Evolutionary conservation across 2,329 filamentous ascomycete genomes (phyloP), one percentile per base, ranked within the genome.

Genomic region (Talaromyces marneffei): DNA sequence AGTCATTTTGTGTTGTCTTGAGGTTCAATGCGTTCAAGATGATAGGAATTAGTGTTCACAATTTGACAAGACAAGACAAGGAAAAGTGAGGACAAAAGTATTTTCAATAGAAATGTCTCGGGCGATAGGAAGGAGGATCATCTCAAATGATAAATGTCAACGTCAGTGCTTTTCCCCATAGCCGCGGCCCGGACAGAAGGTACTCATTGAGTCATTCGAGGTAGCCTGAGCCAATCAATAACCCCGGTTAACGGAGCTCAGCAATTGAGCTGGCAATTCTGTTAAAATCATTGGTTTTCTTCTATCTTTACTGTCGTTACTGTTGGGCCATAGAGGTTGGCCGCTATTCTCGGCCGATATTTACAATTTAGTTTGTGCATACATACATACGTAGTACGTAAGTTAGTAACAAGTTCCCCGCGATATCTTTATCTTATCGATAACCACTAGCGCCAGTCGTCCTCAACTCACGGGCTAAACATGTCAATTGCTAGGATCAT

Each of bases 1-100:
- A 66, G 86, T 82, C 88, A 91, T 92, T 55, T 16, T 60, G 25
- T 25, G 31, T 20, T 12, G 6, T 12, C 14, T 33, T 31, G 14
- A 23, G 25, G 7, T 8, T 27, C 23, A 9, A 55, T 53, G 23
- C 35, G 2, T 6, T 20, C 18, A 12, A n/a, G 40, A 53, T 53
- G 48, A 33, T 35, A 35, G 27, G n/a, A n/a, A n/a, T n/a, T n/a
- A 35, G 33, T 10, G 14, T 18, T 42, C 5, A 44, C 20, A 23
- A 44, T 18, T 44, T 12, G 40, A 18, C 40, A 23, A 44, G 16
- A 18, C 5, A 10, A 44, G n/a, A n/a, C n/a, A n/a, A n/a, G n/a
- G n/a, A n/a, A n/a, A n/a, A n/a, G n/a, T n/a, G n/a, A n/a, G n/a
- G n/a, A n/a, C n/a, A n/a, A n/a, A 20, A 12, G 31, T 12, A 14